Percentiles rank a stretch among this genome's conserved stretches.
These are phyloP conservation scores for Lithospermum erythrorhizon DNA, from an alignment of 257 asterid species.

Conservation along the genomic window DNA sequence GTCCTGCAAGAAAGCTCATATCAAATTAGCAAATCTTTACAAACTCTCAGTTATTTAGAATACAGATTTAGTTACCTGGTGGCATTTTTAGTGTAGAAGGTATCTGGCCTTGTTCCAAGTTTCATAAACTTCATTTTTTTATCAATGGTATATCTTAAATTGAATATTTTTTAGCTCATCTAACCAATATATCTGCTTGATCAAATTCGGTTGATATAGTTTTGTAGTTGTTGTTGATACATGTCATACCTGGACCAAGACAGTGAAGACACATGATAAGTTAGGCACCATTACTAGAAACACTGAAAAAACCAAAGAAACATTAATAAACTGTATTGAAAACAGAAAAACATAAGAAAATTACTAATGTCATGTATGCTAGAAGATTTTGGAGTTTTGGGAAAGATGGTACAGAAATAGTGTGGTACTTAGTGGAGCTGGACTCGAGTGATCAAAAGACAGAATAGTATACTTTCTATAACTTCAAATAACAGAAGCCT, in stretches of 20 bases:
- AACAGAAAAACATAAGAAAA: too few species aligned
- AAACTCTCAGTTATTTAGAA: not conserved
- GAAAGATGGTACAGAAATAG: not conserved
- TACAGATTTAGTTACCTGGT: conserved; percentile 34
- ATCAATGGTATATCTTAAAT: conserved; percentile 1
- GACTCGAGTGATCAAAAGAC: not conserved
- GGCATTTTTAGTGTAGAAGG: conserved; percentile 64
- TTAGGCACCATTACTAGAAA: too few species aligned
- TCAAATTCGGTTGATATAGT: not conserved
- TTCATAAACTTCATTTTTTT: conserved; percentile 74
- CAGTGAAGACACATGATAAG: not conserved
- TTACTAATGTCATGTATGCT: too few species aligned
- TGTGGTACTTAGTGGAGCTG: not conserved
- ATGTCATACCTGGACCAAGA: not conserved
- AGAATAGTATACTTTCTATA: not conserved
- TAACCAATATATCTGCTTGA: not conserved
- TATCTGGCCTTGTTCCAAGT: conserved; percentile 68
- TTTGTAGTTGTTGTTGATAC: not conserved
- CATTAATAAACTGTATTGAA: too few species aligned
- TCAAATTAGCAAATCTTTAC: not conserved
- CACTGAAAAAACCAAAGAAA: too few species aligned
- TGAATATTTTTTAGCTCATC: not conserved
- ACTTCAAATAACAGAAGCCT: not conserved
- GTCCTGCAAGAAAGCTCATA: conserved; percentile 13
- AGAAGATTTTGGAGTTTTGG: too few species aligned